Evolutionary conservation across 441 rosid genomes (phyloP).

Genomic region (Pelargonium cotyledonis): DNA sequence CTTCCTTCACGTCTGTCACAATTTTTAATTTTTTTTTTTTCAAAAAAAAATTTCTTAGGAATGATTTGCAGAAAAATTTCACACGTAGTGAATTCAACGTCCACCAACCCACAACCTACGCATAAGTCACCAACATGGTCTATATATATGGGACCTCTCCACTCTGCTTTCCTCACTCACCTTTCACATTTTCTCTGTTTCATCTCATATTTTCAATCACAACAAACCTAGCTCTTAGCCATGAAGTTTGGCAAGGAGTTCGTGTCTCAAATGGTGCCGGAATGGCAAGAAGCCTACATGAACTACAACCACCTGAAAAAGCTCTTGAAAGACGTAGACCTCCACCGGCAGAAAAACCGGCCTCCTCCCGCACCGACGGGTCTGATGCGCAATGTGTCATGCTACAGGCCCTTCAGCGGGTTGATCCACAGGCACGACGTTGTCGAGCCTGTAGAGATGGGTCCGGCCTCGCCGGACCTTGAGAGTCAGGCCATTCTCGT

Average conservation of each 20-base stretch:
- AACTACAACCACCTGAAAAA: conserved; percentile 51
- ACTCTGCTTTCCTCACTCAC: too few species aligned
- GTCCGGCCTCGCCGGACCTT: conserved; percentile 26
- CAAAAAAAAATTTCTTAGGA: too few species aligned
- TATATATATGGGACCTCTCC: too few species aligned
- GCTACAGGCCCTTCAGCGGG: conserved; percentile 52
- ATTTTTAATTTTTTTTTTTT: too few species aligned
- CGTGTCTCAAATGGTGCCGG: conserved; percentile 65
- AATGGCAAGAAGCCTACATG: conserved; percentile 78
- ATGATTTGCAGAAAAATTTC: too few species aligned
- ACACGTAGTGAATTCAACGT: too few species aligned
- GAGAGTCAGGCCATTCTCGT: conserved; percentile 45
- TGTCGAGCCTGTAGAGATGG: background rate
- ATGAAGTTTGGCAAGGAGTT: conserved; percentile 87
- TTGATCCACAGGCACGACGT: conserved; percentile 35
- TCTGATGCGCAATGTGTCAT: conserved; percentile 35
- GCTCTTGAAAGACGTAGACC: conserved; percentile 44
- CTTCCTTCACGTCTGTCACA: too few species aligned
- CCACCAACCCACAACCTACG: too few species aligned
- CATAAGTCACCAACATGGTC: too few species aligned
- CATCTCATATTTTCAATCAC: too few species aligned
- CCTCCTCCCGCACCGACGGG: conserved; percentile 27
- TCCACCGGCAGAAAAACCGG: conserved; percentile 23
- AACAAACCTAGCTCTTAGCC: too few species aligned
- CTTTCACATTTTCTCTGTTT: too few species aligned